Evolutionary conservation across 306 rosid species (phyloP).

Genomic region (Sophora flavescens): DNA sequence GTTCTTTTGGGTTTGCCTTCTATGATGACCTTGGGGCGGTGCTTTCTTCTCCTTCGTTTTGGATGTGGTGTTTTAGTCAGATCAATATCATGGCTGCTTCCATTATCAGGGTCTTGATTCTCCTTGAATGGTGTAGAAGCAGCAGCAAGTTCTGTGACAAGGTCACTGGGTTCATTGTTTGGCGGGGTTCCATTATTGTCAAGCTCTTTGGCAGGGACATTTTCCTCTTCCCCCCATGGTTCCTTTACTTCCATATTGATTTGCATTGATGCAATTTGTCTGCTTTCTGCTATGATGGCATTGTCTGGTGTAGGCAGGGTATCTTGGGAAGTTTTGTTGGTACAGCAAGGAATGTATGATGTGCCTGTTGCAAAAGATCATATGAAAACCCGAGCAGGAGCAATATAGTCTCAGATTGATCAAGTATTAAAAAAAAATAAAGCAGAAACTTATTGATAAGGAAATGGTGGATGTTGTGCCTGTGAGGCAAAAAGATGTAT

Average conservation of each 20-base stretch:
- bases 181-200: constrained; percentile 42
- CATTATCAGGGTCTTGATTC: constrained; percentile 51
- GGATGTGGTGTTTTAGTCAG: constrained; percentile 57
- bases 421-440: constrained; percentile 23
- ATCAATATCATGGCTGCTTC: constrained; percentile 42
- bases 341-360: constrained; percentile 37
- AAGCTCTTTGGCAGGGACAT: constrained; percentile 36
- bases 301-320: constrained; percentile 57
- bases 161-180: constrained; percentile 46
- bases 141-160: constrained; percentile 46
- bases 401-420: constrained; percentile 16
- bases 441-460: neutral
- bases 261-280: constrained; percentile 37
- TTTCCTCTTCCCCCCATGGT: constrained; percentile 44
- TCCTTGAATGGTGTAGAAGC: constrained; percentile 51
- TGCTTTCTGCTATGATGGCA: constrained; percentile 41
- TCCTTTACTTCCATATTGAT: constrained; percentile 41
- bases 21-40: constrained; percentile 83
- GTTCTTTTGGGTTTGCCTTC: constrained; percentile 74
- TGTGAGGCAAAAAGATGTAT: constrained; percentile 29
- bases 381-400: constrained; percentile 31
- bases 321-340: constrained; percentile 47
- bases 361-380: constrained; percentile 49
- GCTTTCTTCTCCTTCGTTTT: constrained; percentile 71
- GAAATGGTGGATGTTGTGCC: constrained; percentile 9